Conservation (phyloP, 306 rosid genomes). For the Inga laurina region DNA sequence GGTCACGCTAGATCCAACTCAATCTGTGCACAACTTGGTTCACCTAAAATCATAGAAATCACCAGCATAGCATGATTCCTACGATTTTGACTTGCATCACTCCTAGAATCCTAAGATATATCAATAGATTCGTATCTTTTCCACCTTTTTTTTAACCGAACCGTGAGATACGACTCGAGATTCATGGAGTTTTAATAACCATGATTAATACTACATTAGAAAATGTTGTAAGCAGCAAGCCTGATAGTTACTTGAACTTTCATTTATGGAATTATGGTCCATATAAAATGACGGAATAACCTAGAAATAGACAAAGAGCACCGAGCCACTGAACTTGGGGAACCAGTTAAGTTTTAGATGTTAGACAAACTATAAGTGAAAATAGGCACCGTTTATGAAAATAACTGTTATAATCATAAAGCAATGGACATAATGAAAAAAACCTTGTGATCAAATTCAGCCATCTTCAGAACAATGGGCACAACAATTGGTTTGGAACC, state of each 20-base stretch:
- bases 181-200: no score
- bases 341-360: slow-evolving; percentile 8
- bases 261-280: slow-evolving; percentile 21
- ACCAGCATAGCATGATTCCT: no score
- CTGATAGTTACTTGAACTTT: slow-evolving; percentile 3
- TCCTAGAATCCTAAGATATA: no score
- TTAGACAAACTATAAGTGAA: slow-evolving; percentile 12
- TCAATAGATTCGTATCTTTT: no score
- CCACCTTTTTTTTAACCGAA: no score
- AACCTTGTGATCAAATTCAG: slow-evolving; percentile 98
- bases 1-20: no score
- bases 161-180: no score
- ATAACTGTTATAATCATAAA: slow-evolving; percentile 10
- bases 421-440: slow-evolving; percentile 18
- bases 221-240: slow-evolving; percentile 2
- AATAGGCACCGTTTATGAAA: background rate
- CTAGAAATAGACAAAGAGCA: slow-evolving; percentile 12
- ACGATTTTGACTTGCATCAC: no score
- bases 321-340: slow-evolving; percentile 1
- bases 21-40: no score
- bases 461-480: slow-evolving; percentile 91
- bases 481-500: slow-evolving; percentile 80
- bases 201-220: background rate
- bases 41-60: no score
- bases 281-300: slow-evolving; percentile 12